Percentiles rank a stretch among this genome's conserved stretches.
Conservation (phyloP, 805 yeast species). For the Candida oleophila region DNA sequence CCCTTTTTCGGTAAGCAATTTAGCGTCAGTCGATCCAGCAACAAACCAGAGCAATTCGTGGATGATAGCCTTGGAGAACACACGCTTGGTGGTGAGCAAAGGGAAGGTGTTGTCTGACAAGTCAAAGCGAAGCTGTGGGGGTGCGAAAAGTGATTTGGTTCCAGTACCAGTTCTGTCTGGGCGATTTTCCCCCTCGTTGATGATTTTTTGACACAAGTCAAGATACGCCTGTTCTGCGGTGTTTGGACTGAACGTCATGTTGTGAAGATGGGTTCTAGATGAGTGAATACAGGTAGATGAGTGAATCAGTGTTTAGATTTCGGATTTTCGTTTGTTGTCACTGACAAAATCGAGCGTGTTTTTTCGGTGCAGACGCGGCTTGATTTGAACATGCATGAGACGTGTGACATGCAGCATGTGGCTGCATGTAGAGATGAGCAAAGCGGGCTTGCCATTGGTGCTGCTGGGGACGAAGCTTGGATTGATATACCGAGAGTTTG, state of each 20-base stretch:
- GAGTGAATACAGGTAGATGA: too few relatives aligned
- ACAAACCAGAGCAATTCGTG: slow-evolving; percentile 93
- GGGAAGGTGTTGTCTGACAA: slow-evolving; percentile 77
- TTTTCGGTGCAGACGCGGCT: too few relatives aligned
- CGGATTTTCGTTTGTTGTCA: too few relatives aligned
- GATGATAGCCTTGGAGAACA: slow-evolving; percentile 84
- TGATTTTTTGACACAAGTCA: slow-evolving; percentile 73
- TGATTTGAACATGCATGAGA: too few relatives aligned
- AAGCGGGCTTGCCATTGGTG: too few relatives aligned
- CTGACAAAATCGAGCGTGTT: too few relatives aligned
- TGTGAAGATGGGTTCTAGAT: background rate
- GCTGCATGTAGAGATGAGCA: too few relatives aligned
- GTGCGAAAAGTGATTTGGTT: slow-evolving; percentile 85
- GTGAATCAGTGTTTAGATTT: too few relatives aligned
- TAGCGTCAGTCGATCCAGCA: slow-evolving; percentile 86
- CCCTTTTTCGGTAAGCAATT: slow-evolving; percentile 71
- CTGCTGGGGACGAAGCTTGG: too few relatives aligned
- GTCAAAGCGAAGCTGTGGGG: slow-evolving; percentile 89
- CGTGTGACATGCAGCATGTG: too few relatives aligned
- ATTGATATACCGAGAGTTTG: too few relatives aligned
- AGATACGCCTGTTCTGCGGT: slow-evolving; percentile 82
- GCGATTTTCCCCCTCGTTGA: slow-evolving; percentile 82
- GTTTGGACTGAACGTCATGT: slow-evolving; percentile 20
- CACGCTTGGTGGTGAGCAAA: slow-evolving; percentile 86
- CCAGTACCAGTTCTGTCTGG: slow-evolving; percentile 99